phyloP scores from a whole-genome alignment of 73 alveolate genomes.

The Paramecium caudatum region DNA sequence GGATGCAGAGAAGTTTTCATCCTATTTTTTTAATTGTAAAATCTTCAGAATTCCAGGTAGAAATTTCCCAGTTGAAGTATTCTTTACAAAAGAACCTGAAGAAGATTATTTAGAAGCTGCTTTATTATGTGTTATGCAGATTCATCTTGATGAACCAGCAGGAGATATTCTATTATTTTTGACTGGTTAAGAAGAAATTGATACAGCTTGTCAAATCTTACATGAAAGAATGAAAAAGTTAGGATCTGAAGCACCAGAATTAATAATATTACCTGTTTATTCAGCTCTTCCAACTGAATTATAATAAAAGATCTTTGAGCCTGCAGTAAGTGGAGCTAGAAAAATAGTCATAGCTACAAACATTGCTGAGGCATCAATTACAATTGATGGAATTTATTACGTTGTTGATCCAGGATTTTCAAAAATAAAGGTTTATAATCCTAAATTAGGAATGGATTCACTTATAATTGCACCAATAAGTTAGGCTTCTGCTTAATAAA shows the following conservation, averaged over 20 bases:
- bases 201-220: constrained; percentile 98
- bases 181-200: constrained; percentile 99
- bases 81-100: constrained; percentile 99
- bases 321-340: constrained; percentile 97
- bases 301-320: constrained; percentile 66
- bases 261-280: constrained; percentile 98
- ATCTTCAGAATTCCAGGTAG: constrained; percentile 99
- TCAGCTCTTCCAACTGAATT: constrained; percentile 99
- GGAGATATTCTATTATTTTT: constrained; percentile 98
- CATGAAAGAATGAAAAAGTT: constrained; percentile 95
- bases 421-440: constrained; percentile 97
- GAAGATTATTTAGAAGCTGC: constrained; percentile 99
- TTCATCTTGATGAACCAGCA: constrained; percentile 92
- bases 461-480: constrained; percentile 97
- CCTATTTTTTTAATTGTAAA: constrained; percentile 98
- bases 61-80: constrained; percentile 96
- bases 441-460: constrained; percentile 98
- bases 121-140: constrained; percentile 95
- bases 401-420: constrained; percentile 99
- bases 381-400: constrained; percentile 99
- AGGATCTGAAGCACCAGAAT: constrained; percentile 97
- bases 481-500: constrained; percentile 96
- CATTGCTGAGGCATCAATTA: constrained; percentile 99
- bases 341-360: constrained; percentile 99
- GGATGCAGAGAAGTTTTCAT: constrained; percentile 96